Conservation (phyloP, 768 basidiomycete species). For the Paxillus rubicundulus region DNA sequence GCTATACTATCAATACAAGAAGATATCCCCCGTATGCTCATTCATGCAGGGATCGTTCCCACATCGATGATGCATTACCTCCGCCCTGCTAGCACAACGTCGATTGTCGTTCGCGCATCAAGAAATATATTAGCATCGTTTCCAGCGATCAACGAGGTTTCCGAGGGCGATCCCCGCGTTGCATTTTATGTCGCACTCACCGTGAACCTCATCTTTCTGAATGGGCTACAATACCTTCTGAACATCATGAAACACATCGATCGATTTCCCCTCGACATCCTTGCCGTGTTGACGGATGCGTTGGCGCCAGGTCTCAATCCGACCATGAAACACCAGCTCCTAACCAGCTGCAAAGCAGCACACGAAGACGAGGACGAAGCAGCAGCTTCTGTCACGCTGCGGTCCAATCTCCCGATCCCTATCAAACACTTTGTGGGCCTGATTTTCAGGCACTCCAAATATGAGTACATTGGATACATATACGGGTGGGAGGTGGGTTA, state of each 20-base stretch:
- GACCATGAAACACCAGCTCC: slow-evolving; percentile 25
- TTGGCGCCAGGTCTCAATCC: slow-evolving; percentile 34
- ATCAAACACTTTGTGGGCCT: slow-evolving; percentile 50
- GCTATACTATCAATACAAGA: slow-evolving; percentile 35
- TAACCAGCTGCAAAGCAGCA: slow-evolving; percentile 28
- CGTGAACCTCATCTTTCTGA: slow-evolving; percentile 37
- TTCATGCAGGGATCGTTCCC: slow-evolving; percentile 24
- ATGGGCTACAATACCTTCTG: slow-evolving; percentile 31
- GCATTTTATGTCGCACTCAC: slow-evolving; percentile 37
- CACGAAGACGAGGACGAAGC: slow-evolving; percentile 32
- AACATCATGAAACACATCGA: slow-evolving; percentile 34
- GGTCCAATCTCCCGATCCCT: slow-evolving; percentile 20
- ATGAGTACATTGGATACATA: slow-evolving; percentile 44
- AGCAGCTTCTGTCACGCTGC: slow-evolving; percentile 24
- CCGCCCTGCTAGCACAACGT: slow-evolving; percentile 29
- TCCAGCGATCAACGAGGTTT: slow-evolving; percentile 16
- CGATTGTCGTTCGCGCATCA: slow-evolving; percentile 41
- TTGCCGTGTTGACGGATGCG: slow-evolving; percentile 39
- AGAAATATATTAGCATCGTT: slow-evolving; percentile 39
- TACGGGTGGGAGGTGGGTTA: slow-evolving; percentile 47
- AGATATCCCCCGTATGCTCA: slow-evolving; percentile 35
- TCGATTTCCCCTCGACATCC: slow-evolving; percentile 42
- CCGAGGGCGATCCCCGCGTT: slow-evolving; percentile 35
- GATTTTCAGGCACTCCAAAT: slow-evolving; percentile 41
- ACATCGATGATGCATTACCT: slow-evolving; percentile 19